Base-by-base conservation (phyloP, 176 grass and related monocot genomes). In the Phoenix dactylifera region DNA sequence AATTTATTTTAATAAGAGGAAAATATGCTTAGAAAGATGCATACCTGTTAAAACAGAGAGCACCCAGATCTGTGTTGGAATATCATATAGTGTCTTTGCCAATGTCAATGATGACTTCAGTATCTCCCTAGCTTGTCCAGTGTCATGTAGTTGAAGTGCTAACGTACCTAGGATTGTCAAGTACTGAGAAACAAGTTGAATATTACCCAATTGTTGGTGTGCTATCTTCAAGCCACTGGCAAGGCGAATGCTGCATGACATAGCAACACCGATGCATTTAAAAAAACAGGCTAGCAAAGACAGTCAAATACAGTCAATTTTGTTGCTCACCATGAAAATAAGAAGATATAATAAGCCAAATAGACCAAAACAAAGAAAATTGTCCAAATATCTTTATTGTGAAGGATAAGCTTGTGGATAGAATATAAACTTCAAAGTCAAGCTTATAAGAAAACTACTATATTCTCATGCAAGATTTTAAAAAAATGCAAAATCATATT, bases 161-260 rank as follows among this genome's bases (percentile, higher is more conserved):
- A 97, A 66, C 23, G 92, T 91, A 52, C 92, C 92, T 39, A 97
- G 68, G 59, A 97, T 85, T 54, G 92, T 97, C 71, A 97, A 68
- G 77, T 88, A 97, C 70, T 97, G 92, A 60, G 92, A 97, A 85
- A 97, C 92, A 64, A 97, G 80, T 70, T 97, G 84, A 59, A 97
- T 97, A 67, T 97, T 97, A 66, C 92, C 84, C 65, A 97, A 78
- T 70, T 97, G 84, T 77, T 91, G 87, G 71, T 97, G 87, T 65
- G 92, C 87, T 74, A 97, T 91, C 82, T 74, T 97, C 75, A 97
- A 85, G 71, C 92, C 92, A 88, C 87, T 75, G 32, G 92, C 92
- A 68, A 97, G 83, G 54, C 92, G 83, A 73, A 83, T 76, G 63
- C 92, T 96, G 80, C 62, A 95, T 73, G 39, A 63, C 22, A 55